phyloP scores from a whole-genome alignment of 176 grass and related monocot species.

The Zoysia japonica region DNA sequence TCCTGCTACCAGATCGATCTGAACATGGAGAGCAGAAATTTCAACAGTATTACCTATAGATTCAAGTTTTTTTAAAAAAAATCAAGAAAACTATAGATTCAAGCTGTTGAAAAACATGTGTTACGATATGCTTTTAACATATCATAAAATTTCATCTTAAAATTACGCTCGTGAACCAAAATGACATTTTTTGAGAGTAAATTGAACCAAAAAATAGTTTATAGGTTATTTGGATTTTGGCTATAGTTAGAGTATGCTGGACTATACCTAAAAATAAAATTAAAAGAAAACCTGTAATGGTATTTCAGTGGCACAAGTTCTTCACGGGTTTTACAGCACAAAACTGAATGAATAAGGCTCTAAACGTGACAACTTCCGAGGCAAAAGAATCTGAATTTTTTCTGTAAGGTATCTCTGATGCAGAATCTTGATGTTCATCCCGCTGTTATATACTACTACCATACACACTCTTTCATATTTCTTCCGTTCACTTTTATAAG shows the following conservation, averaged over 20 bases:
- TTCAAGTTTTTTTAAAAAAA: background rate
- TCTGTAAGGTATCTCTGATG: constrained; percentile 2
- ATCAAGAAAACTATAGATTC: background rate
- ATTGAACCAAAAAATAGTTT: too few relatives aligned
- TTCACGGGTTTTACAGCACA: background rate
- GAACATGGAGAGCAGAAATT: background rate
- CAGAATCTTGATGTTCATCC: constrained; percentile 2
- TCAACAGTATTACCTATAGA: background rate
- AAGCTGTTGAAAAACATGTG: background rate
- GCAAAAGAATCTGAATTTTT: constrained; percentile 16
- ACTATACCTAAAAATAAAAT: background rate
- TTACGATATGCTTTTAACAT: background rate
- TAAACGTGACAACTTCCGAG: background rate
- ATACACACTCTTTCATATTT: background rate
- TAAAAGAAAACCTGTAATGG: background rate
- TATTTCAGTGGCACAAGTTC: constrained; percentile 3
- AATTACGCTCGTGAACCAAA: too few relatives aligned
- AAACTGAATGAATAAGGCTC: background rate
- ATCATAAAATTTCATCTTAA: background rate
- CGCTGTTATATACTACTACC: background rate
- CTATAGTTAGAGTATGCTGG: too few relatives aligned
- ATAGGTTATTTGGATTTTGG: too few relatives aligned
- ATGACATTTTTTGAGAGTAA: too few relatives aligned
- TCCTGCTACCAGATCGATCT: background rate
- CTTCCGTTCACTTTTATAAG: too few relatives aligned